A percentile compares a stretch with the other conserved stretches of the same genome.
Conservation (phyloP, 2,329 filamentous ascomycete species). For the Apiospora marii region DNA sequence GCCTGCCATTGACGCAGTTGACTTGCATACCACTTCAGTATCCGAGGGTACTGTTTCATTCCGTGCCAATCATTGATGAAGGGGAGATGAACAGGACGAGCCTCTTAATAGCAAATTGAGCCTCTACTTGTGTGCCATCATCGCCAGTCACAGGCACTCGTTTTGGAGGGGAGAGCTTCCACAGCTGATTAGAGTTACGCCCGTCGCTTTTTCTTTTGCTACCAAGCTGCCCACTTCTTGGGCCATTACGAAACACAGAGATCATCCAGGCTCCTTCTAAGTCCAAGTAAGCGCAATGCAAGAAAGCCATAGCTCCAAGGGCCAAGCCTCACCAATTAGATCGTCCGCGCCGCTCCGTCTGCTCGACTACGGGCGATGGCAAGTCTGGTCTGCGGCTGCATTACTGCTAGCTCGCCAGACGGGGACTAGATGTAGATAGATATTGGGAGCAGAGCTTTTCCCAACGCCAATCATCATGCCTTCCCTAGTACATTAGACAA, state of each 20-base stretch:
- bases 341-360: conserved; percentile 14
- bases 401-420: not conserved
- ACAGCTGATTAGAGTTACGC: conserved; percentile 4
- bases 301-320: conserved; percentile 12
- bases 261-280: conserved; percentile 16
- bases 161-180: not conserved
- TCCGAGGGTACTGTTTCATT: not conserved
- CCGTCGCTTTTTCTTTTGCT: conserved; percentile 11
- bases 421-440: not conserved
- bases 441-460: not conserved
- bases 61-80: not conserved
- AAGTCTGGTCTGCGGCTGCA: not conserved
- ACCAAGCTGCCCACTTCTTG: conserved; percentile 21
- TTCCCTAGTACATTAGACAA: not conserved
- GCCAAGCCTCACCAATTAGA: conserved; percentile 14
- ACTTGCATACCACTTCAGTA: not conserved
- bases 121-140: conserved; percentile 5
- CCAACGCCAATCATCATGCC: not conserved
- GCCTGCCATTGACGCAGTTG: not conserved
- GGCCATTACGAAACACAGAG: conserved; percentile 20
- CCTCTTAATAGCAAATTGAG: not conserved
- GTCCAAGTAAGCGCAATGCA: conserved; percentile 14
- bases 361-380: not conserved
- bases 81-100: not conserved
- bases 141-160: not conserved